Evolutionary conservation across 2,329 filamentous ascomycete genomes (phyloP), one percentile per base, ranked within the genome.

Genomic region (Lachnellula suecica): DNA sequence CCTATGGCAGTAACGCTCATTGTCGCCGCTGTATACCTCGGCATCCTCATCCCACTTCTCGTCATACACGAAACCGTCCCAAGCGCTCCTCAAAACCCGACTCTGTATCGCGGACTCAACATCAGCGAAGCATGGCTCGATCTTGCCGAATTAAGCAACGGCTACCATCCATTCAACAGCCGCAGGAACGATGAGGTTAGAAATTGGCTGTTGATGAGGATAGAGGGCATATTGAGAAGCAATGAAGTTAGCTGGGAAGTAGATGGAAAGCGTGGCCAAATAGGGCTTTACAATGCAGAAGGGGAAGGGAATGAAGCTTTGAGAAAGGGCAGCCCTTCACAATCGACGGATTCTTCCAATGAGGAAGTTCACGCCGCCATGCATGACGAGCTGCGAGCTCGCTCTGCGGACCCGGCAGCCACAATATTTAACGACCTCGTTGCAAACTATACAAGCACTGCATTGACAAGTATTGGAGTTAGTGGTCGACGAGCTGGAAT

Each of bases 151-250:
- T 78, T 99, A 44, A 93, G 88, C 29, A 78, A 78, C 58, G 77
- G 79, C 1, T 94, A 88, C 66, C 94, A 96, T 68, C 93, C 94
- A 0, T 96, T 90, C 74, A 97, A 96, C 72, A 92, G 88, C 60
- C 85, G 79, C 53, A 78, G 82, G 54, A 97, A 97, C 68, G 92
- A 96, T 62, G 75, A 83, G 22, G 85, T 97, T 29, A 85, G 89
- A 56, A 74, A 82, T 29, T 97, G 87, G 78, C 74, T 97, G 29
- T 74, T 97, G 55, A 64, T 74, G 17, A 83, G 91, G 53, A 81
- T 96, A 53, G 74, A 84, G 56, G 74, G 79, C 34, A 94, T 96
- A 54, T 70, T 93, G 57, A 73, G 81, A 27, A 73, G 75, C 20
- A 91, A 88, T 66, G 72, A 72, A 2, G 77, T 79, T 10, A 61